phyloP scores from a whole-genome alignment of 208 protist genomes.

The Trypanosomatidae sp. region DNA sequence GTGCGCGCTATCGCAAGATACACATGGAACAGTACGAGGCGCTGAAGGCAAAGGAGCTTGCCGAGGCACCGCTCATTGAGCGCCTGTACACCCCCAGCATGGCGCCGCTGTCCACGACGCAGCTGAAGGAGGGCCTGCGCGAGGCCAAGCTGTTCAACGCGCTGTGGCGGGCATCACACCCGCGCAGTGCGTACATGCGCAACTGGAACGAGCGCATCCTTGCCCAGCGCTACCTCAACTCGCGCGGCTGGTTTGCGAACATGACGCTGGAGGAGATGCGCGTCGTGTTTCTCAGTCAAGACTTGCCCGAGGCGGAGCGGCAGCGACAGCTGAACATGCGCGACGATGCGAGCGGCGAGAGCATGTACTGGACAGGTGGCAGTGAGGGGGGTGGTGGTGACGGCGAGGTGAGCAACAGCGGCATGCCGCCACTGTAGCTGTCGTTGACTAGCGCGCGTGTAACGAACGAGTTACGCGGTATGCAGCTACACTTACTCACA shows the following conservation, averaged over 20 bases:
- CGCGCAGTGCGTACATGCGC: conserved; percentile 28
- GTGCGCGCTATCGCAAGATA: conserved; percentile 45
- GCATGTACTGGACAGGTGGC: conserved; percentile 36
- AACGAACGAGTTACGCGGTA: neutral
- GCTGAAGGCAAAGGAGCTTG: conserved; percentile 48
- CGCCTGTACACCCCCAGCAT: conserved; percentile 68
- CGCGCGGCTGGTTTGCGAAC: conserved; percentile 71
- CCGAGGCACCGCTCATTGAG: conserved; percentile 61
- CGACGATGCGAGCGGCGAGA: conserved; percentile 7
- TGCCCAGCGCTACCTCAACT: conserved; percentile 53
- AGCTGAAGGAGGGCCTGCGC: conserved; percentile 63
- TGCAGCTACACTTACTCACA: too few relatives aligned
- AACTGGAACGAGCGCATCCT: conserved; percentile 35
- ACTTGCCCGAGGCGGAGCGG: conserved; percentile 26
- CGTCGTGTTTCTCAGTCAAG: conserved; percentile 61
- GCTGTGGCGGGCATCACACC: conserved; percentile 58
- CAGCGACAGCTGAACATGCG: conserved; percentile 18
- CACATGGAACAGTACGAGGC: conserved; percentile 68
- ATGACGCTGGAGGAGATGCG: conserved; percentile 73
- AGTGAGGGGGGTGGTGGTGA: neutral
- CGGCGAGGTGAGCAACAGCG: neutral
- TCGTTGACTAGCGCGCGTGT: neutral
- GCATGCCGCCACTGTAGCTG: neutral
- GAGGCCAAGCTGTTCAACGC: conserved; percentile 70
- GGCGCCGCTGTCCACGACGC: conserved; percentile 27